These are phyloP conservation scores for Fusarium cyanostomum DNA, from an alignment of 2,329 filamentous ascomycete species.

Conservation along the genomic window DNA sequence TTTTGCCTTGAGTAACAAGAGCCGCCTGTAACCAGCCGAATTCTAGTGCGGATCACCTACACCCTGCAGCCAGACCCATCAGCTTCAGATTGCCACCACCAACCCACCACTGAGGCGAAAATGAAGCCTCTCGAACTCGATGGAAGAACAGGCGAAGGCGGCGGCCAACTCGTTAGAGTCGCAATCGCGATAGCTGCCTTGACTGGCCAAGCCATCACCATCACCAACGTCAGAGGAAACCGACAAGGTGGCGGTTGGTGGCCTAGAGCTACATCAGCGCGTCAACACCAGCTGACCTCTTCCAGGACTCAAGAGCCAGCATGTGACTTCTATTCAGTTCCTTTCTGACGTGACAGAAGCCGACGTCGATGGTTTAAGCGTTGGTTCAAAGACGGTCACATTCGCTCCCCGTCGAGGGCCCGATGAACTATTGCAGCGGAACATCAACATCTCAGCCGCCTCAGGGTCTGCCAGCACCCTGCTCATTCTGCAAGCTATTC, in stretches of 20 bases:
- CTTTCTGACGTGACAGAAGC: conserved; percentile 63
- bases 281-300: conserved; percentile 7
- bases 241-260: conserved; percentile 49
- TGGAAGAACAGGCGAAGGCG: conserved; percentile 68
- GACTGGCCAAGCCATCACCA: conserved; percentile 61
- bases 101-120: conserved; percentile 2
- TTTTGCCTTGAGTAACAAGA: conserved; percentile 1
- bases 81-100: conserved; percentile 14
- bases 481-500: conserved; percentile 67
- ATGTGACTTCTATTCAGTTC: conserved; percentile 64
- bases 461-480: conserved; percentile 63
- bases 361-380: conserved; percentile 58
- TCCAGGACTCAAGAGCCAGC: conserved; percentile 68
- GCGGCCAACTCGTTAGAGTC: conserved; percentile 68
- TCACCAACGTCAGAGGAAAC: conserved; percentile 66
- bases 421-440: conserved; percentile 51
- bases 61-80: background rate
- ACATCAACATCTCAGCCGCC: conserved; percentile 59
- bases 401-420: conserved; percentile 56
- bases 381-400: conserved; percentile 61
- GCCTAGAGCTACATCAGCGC: background rate
- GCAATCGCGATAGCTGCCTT: conserved; percentile 66
- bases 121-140: conserved; percentile 59
- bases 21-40: background rate
- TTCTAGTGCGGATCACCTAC: background rate